A percentile compares a stretch with the other conserved stretches of the same genome.
Conservation (phyloP, 2,329 filamentous ascomycete genomes). For the Trichoderma hamatum region DNA sequence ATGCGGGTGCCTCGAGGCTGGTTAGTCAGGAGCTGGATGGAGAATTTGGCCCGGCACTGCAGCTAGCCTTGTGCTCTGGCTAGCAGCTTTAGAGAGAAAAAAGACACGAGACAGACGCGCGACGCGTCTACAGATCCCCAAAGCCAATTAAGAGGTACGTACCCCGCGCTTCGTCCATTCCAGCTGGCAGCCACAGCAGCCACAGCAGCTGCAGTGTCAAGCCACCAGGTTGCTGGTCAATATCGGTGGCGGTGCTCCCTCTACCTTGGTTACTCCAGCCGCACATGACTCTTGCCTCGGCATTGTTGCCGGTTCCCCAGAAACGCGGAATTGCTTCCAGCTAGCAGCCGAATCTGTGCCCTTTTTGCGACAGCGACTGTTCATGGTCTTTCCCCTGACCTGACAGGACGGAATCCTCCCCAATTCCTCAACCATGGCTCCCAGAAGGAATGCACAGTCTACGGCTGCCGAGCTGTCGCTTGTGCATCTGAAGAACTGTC, state of each 20-base stretch:
- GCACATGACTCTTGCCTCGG: slow-evolving; percentile 45
- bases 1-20: slow-evolving; percentile 9
- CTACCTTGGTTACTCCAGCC: slow-evolving; percentile 1
- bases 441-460: slow-evolving; percentile 60
- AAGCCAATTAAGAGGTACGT: slow-evolving; percentile 27
- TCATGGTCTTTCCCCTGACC: background rate
- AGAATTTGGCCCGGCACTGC: background rate
- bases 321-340: slow-evolving; percentile 26
- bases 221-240: background rate
- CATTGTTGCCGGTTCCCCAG: slow-evolving; percentile 30
- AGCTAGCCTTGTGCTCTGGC: background rate
- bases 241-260: slow-evolving; percentile 9
- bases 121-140: slow-evolving; percentile 29
- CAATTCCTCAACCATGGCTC: slow-evolving; percentile 45
- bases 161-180: background rate
- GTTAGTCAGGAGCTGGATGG: slow-evolving; percentile 18
- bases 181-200: background rate
- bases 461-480: slow-evolving; percentile 82
- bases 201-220: background rate
- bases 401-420: slow-evolving; percentile 4
- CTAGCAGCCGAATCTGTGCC: slow-evolving; percentile 4
- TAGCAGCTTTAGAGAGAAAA: slow-evolving; percentile 24
- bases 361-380: background rate
- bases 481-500: slow-evolving; percentile 87
- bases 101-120: slow-evolving; percentile 43